Base-by-base conservation (phyloP, 1,139 yeast genomes). In the Yamadazyma dushanensis region DNA sequence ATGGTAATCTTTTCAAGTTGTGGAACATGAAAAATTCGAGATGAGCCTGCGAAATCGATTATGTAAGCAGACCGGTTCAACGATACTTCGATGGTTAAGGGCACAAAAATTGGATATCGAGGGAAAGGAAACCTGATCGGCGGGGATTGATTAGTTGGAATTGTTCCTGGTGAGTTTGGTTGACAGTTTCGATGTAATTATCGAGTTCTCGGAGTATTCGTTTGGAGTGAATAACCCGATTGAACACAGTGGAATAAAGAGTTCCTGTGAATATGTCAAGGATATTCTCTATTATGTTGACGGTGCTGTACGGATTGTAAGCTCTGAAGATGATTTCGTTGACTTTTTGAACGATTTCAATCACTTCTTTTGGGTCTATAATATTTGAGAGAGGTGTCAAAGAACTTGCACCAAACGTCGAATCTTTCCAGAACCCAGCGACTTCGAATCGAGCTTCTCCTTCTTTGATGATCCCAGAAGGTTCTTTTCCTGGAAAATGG, bases 401-500 rank as follows among this genome's bases (percentile, higher is more conserved):
- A 0, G 86, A 80, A 0, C 74, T 63, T 6, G 50, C 54, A 0
- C 87, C 87, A 54, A 67, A 82, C 21, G 56, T 45, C 31, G 70
- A 66, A 3, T 58, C 67, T 21, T 68, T 65, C 41, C 51, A 60
- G 2, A 44, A 37, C 0, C 82, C 83, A n/a, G 45, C 50, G 0
- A 67, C 58, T 0, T 47, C 45, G 45, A 70, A 75, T 1, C 25
- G 35, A 2, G 30, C 32, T 4, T 38, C 27, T 2, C 37, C 43
- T 3, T 54, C 57, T n/a, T 43, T 40, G 2, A 38, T 39, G 8
- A 63, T 49, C 0, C 88, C 88, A 1, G 85, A 90, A 1, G 83
- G 79, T 49, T 84, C 94, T 2, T 41, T 45, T 0, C 95, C 94
- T 0, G 90, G 94, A 2, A 70, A 53, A 16, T 49, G 56, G 1